Conservation (phyloP, 1,284 basidiomycete genomes). For the Puccinia hordei region DNA sequence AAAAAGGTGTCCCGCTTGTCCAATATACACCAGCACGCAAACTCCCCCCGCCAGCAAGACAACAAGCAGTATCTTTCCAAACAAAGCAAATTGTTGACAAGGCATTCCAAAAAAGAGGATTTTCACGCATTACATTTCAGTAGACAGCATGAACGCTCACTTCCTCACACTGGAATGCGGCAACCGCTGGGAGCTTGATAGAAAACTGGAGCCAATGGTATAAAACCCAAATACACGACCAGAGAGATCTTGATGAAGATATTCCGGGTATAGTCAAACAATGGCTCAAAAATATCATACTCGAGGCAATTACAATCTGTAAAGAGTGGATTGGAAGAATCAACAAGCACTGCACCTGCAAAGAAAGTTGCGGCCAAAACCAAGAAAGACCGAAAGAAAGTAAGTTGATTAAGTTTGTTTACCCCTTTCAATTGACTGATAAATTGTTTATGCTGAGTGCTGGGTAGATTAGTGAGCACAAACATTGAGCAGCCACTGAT, state of each 20-base stretch:
- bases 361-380: not conserved
- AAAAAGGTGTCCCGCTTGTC: not conserved
- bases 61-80: not conserved
- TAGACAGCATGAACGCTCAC: constrained; percentile 1
- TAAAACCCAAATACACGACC: constrained; percentile 9
- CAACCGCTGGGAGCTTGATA: constrained; percentile 6
- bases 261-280: constrained; percentile 18
- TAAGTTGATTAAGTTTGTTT: not conserved
- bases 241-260: constrained; percentile 10
- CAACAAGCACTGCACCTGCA: not conserved
- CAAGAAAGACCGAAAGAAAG: constrained; percentile 7
- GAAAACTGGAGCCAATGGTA: constrained; percentile 30
- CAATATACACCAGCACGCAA: constrained; percentile 9
- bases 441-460: not conserved
- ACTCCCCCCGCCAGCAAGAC: not conserved
- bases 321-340: not conserved
- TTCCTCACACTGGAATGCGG: not conserved
- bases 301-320: not conserved
- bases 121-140: constrained; percentile 7
- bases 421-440: not conserved
- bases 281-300: constrained; percentile 19
- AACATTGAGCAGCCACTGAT: not conserved
- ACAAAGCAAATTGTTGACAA: constrained; percentile 13
- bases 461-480: not conserved
- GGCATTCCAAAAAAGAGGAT: constrained; percentile 1